These are phyloP conservation scores for Withania somnifera DNA, from an alignment of 305 asterid species.

Conservation along the genomic window DNA sequence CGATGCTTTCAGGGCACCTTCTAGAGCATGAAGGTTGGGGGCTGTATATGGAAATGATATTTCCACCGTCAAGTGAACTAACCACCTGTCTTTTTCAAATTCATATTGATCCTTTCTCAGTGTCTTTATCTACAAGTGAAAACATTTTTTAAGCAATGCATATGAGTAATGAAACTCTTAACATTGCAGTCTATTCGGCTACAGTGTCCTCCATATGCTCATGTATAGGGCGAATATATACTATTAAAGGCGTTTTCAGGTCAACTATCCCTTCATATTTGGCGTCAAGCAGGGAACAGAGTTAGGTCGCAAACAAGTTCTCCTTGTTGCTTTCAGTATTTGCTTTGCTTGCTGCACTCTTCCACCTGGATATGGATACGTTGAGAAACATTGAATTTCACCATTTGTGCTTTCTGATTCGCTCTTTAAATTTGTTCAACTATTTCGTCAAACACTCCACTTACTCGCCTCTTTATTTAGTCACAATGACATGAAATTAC, in stretches of 20 bases:
- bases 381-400: too few species aligned
- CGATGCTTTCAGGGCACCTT: conserved; percentile 39
- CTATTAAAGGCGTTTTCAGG: conserved; percentile 63
- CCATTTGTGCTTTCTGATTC: too few species aligned
- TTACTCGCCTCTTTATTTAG: too few species aligned
- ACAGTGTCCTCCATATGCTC: conserved; percentile 66
- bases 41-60: conserved; percentile 47
- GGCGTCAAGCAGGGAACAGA: conserved; percentile 61
- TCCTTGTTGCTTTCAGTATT: conserved; percentile 56
- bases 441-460: too few species aligned
- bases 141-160: not conserved
- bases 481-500: too few species aligned
- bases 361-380: conserved; percentile 63
- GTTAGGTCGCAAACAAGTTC: conserved; percentile 59
- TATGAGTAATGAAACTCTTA: not conserved
- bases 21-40: conserved; percentile 30
- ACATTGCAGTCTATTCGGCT: conserved; percentile 46
- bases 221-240: conserved; percentile 51
- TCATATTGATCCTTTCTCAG: not conserved
- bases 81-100: not conserved
- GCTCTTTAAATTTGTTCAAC: too few species aligned
- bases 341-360: conserved; percentile 46
- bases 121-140: not conserved
- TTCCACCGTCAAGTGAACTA: conserved; percentile 52
- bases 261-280: conserved; percentile 74